phyloP scores from a whole-genome alignment of 148 eudicot genomes.

The Arbutus unedo region DNA sequence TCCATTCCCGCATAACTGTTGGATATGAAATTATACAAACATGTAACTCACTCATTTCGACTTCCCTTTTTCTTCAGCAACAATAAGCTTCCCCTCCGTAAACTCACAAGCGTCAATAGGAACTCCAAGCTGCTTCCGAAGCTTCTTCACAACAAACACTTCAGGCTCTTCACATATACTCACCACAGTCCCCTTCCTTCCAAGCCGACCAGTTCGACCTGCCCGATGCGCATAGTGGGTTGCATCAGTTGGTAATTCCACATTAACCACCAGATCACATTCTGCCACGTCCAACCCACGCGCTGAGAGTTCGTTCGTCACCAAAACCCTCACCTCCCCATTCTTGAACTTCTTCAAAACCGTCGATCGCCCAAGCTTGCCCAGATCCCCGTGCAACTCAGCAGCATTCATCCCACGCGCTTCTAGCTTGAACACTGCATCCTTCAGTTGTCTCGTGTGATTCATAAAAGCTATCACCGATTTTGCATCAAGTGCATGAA shows the following conservation, averaged over 20 bases:
- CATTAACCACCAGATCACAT: constrained; percentile 94
- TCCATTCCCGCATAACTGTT: background rate
- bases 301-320: constrained; percentile 92
- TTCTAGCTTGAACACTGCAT: constrained; percentile 76
- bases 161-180: constrained; percentile 78
- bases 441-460: constrained; percentile 76
- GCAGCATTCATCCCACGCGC: constrained; percentile 83
- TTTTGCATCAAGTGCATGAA: constrained; percentile 77
- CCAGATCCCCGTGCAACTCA: constrained; percentile 87
- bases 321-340: constrained; percentile 72
- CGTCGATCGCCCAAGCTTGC: constrained; percentile 75
- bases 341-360: constrained; percentile 71
- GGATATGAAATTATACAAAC: background rate
- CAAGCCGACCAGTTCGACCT: constrained; percentile 91
- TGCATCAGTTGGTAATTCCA: constrained; percentile 83
- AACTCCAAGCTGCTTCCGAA: constrained; percentile 82
- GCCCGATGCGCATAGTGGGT: constrained; percentile 93
- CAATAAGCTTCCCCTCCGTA: constrained; percentile 63
- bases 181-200: constrained; percentile 79
- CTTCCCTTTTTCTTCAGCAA: constrained; percentile 41
- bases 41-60: constrained; percentile 4
- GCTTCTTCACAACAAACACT: constrained; percentile 80
- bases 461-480: constrained; percentile 89
- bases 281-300: constrained; percentile 88
- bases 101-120: constrained; percentile 66